These are phyloP conservation scores for Mycena amicta DNA, from an alignment of 768 basidiomycete species.

Conservation along the genomic window DNA sequence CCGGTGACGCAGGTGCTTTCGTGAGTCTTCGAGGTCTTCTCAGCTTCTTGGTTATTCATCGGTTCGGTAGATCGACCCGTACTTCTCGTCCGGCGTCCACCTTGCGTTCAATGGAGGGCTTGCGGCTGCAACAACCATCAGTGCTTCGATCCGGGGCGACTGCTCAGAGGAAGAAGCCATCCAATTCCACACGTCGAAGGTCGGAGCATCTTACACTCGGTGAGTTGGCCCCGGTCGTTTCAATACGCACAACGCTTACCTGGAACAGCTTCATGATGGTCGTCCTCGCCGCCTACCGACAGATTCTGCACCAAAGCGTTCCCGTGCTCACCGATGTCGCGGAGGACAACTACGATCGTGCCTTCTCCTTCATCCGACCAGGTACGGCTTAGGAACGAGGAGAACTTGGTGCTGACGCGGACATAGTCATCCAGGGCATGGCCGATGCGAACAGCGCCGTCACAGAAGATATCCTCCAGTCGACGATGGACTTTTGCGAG, in stretches of 20 bases:
- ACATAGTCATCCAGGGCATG: constrained; percentile 31
- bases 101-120: constrained; percentile 39
- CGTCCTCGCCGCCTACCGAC: constrained; percentile 50
- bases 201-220: constrained; percentile 39
- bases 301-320: constrained; percentile 43
- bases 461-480: constrained; percentile 13
- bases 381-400: constrained; percentile 33
- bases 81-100: constrained; percentile 49
- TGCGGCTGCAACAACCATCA: constrained; percentile 37
- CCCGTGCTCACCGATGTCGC: constrained; percentile 45
- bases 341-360: constrained; percentile 51
- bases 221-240: constrained; percentile 3
- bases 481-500: constrained; percentile 21
- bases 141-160: constrained; percentile 34
- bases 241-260: not conserved
- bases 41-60: constrained; percentile 5
- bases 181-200: constrained; percentile 34
- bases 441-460: constrained; percentile 25
- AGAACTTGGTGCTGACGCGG: not conserved
- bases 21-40: not conserved
- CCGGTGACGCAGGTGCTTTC: constrained; percentile 34
- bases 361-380: constrained; percentile 45
- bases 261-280: constrained; percentile 44
- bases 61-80: constrained; percentile 41
- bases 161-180: constrained; percentile 33